Conservation (phyloP, 2,329 filamentous ascomycete species). For the Cladosporium sp. region DNA sequence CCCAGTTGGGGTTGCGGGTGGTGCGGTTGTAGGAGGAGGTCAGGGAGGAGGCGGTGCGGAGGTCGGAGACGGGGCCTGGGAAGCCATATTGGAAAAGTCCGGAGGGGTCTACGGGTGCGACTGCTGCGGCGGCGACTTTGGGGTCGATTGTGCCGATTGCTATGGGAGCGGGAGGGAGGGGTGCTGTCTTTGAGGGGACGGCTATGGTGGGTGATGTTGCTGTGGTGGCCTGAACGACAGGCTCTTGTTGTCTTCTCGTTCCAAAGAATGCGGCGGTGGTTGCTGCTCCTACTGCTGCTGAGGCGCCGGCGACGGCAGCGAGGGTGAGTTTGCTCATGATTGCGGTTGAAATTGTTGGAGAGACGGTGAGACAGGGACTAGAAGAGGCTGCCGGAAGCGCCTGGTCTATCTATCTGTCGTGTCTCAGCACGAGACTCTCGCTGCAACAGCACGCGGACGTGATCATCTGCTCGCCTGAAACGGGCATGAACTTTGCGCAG, state of each 20-base stretch:
- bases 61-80: conserved; percentile 83
- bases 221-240: conserved; percentile 35
- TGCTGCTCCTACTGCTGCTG: conserved; percentile 51
- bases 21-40: conserved; percentile 89
- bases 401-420: neutral
- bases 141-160: conserved; percentile 28
- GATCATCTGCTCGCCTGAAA: conserved; percentile 12
- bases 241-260: conserved; percentile 29
- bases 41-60: conserved; percentile 73
- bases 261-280: conserved; percentile 50
- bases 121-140: conserved; percentile 22
- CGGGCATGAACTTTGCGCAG: neutral
- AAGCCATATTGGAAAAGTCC: conserved; percentile 67
- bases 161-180: conserved; percentile 27
- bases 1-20: conserved; percentile 90
- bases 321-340: conserved; percentile 53
- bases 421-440: neutral
- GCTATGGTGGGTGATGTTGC: conserved; percentile 35
- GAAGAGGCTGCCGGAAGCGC: neutral
- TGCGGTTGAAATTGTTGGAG: neutral
- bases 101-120: conserved; percentile 48
- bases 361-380: neutral
- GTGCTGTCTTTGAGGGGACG: conserved; percentile 30
- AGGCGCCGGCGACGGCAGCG: conserved; percentile 50
- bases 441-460: neutral